Percentiles rank a stretch among this genome's conserved stretches.
Evolutionary conservation across 2,329 filamentous ascomycete genomes (phyloP).

Genomic region (Trichoderma harzianum): DNA sequence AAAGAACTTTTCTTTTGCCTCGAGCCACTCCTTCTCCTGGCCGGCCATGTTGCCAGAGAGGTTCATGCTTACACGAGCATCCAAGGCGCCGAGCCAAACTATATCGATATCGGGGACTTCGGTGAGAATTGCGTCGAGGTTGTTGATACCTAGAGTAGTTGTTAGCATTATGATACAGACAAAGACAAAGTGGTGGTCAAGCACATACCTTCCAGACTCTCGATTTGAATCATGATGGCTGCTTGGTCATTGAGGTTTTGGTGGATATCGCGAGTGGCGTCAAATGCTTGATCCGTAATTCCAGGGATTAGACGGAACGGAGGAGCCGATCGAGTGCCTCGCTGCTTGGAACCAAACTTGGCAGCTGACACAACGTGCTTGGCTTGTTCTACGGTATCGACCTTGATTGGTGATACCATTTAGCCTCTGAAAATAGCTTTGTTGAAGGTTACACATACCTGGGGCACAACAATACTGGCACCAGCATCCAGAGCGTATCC

Average conservation of each 20-base stretch:
- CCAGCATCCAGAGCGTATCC: slow-evolving; percentile 47
- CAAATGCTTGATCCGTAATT: slow-evolving; percentile 36
- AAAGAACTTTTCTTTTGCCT: slow-evolving; percentile 36
- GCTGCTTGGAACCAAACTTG: slow-evolving; percentile 41
- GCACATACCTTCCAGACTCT: slow-evolving; percentile 32
- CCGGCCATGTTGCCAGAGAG: slow-evolving; percentile 34
- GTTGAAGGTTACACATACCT: slow-evolving; percentile 21
- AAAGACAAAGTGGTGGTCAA: neutral
- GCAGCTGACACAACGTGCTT: slow-evolving; percentile 41
- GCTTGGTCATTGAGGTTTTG: slow-evolving; percentile 45
- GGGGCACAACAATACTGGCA: slow-evolving; percentile 44
- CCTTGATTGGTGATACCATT: slow-evolving; percentile 17
- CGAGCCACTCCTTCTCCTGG: slow-evolving; percentile 41
- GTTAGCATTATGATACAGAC: neutral
- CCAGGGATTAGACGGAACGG: slow-evolving; percentile 41
- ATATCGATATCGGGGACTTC: slow-evolving; percentile 44
- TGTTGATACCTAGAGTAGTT: slow-evolving; percentile 35
- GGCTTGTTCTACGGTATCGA: slow-evolving; percentile 46
- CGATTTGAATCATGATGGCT: slow-evolving; percentile 48
- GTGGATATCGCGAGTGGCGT: slow-evolving; percentile 33
- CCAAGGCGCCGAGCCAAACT: slow-evolving; percentile 46
- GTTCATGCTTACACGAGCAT: slow-evolving; percentile 44
- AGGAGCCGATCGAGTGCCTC: slow-evolving; percentile 44
- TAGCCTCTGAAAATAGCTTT: neutral
- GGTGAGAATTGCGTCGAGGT: slow-evolving; percentile 47